A percentile compares a stretch with the other conserved stretches of the same genome.
Conservation (phyloP, 495 filamentous ascomycete genomes). For the Hypoxylon fuscum region DNA sequence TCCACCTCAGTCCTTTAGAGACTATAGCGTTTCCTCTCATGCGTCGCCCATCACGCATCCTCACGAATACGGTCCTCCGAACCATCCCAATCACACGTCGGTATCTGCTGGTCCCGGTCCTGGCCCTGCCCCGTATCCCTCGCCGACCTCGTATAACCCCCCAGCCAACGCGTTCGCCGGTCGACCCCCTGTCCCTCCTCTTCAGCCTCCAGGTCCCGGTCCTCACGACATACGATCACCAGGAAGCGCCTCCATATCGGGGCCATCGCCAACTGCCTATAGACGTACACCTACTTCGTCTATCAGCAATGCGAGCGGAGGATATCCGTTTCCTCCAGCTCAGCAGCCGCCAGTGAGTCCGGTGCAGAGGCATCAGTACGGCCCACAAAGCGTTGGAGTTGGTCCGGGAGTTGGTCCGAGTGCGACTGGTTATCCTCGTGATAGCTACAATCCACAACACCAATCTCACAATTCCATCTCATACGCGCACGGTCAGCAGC, state of each 20-base stretch:
- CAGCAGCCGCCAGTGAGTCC: constrained; percentile 63
- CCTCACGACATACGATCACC: constrained; percentile 62
- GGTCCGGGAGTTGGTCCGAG: constrained; percentile 40
- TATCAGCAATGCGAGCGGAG: constrained; percentile 50
- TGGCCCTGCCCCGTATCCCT: constrained; percentile 41
- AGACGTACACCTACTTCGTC: constrained; percentile 59
- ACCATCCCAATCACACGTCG: constrained; percentile 48
- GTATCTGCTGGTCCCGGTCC: constrained; percentile 27
- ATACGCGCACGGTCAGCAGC: constrained; percentile 21
- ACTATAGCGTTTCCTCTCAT: constrained; percentile 55
- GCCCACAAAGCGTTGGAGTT: constrained; percentile 39
- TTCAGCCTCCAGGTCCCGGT: constrained; percentile 57
- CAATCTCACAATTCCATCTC: constrained; percentile 49
- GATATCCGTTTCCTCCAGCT: constrained; percentile 64
- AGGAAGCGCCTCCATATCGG: constrained; percentile 53
- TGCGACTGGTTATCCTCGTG: constrained; percentile 55
- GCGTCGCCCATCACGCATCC: constrained; percentile 49
- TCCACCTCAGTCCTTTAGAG: constrained; percentile 55
- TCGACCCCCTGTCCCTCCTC: constrained; percentile 59
- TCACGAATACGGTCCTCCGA: constrained; percentile 43
- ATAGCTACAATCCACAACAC: constrained; percentile 58
- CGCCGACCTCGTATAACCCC: constrained; percentile 53
- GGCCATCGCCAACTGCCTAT: constrained; percentile 64
- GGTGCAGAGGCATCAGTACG: constrained; percentile 59
- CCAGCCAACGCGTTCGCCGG: constrained; percentile 50